Evolutionary conservation across 2,329 filamentous ascomycete genomes (phyloP).

Genomic region (Pseudocercospora macadamiae): DNA sequence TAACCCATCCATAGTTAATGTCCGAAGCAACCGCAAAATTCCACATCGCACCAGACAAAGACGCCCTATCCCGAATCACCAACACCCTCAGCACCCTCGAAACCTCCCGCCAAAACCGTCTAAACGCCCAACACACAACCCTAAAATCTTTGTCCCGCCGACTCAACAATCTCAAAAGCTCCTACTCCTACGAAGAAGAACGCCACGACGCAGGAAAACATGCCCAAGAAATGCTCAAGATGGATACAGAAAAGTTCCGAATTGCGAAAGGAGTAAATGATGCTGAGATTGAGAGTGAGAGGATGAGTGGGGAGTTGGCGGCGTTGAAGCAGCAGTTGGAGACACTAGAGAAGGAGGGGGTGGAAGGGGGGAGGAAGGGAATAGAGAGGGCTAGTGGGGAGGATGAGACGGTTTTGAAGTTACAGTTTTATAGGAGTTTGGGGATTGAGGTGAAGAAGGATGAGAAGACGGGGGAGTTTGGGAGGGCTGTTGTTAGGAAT

Average conservation of each 20-base stretch:
- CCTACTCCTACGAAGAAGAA: constrained; percentile 75
- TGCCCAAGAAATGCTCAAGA: constrained; percentile 78
- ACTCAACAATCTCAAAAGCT: constrained; percentile 71
- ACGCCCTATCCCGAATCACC: constrained; percentile 78
- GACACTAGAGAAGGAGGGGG: constrained; percentile 82
- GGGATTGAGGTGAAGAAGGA: constrained; percentile 90
- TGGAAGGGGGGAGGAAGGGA: constrained; percentile 68
- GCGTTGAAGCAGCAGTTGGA: constrained; percentile 74
- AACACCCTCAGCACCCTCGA: constrained; percentile 83
- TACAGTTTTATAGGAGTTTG: constrained; percentile 88
- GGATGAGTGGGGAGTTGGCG: constrained; percentile 76
- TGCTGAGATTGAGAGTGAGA: constrained; percentile 90
- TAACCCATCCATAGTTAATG: constrained; percentile 76
- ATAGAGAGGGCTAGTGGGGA: constrained; percentile 44
- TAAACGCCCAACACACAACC: constrained; percentile 45
- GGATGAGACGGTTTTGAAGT: constrained; percentile 64
- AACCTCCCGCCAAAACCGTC: constrained; percentile 77
- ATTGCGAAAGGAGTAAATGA: constrained; percentile 90
- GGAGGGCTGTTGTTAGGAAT: constrained; percentile 82
- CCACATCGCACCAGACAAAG: constrained; percentile 87
- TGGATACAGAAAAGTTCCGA: constrained; percentile 93
- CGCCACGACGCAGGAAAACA: constrained; percentile 78
- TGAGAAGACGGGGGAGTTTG: constrained; percentile 72
- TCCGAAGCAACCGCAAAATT: constrained; percentile 91
- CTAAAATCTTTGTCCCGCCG: constrained; percentile 69